Evolutionary conservation across 169 alveolate genomes (phyloP), one percentile per base, ranked within the genome.

Genomic region (Plasmodium vinckei): DNA sequence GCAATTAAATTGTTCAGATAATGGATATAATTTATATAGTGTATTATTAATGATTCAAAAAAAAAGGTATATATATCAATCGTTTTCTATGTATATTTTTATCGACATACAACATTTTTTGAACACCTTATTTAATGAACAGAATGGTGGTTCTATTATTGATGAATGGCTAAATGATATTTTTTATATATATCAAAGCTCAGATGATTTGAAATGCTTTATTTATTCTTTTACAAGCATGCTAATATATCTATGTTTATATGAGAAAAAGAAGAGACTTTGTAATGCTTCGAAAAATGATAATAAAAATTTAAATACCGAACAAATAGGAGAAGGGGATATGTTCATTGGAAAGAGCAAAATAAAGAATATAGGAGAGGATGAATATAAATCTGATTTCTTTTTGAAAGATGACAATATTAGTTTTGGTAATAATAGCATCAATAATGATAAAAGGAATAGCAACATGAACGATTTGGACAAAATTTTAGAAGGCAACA

Each of bases 111-210:
- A 77, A n/a, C 13, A 64, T 49, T 77, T 77, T 27, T 77, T 77
- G 56, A 9, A 49, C 46, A 77, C 63, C 4, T n/a, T 77, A 56
- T 67, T 77, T 15, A 21, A 56, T 17, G 71, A 39, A 46, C 44
- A 77, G 25, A 9, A 46, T 47, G 47, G 63, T 27, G 54, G 23
- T 5, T 63, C 68, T 23, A 65, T 77, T 13, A 77, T 77, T 56
- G 88, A 77, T 77, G 88, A 53, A 9, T 77, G 88, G 88, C 6
- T 77, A 77, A 77, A 77, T 77, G 88, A 77, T 39, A 57, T 57
- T 47, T 44, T 77, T 77, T 57, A 77, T 77, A 64, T 77, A 21
- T 77, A 77, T 46, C 88, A 77, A 53, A 77, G 65, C 65, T 77
- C 88, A 46, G 88, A 77, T 56, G 88, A 77, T 57, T 51, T 77